Percentiles rank a stretch among this genome's conserved stretches.
phyloP scores from a whole-genome alignment of 1,284 basidiomycete species.

The Anthracocystis setariae region DNA sequence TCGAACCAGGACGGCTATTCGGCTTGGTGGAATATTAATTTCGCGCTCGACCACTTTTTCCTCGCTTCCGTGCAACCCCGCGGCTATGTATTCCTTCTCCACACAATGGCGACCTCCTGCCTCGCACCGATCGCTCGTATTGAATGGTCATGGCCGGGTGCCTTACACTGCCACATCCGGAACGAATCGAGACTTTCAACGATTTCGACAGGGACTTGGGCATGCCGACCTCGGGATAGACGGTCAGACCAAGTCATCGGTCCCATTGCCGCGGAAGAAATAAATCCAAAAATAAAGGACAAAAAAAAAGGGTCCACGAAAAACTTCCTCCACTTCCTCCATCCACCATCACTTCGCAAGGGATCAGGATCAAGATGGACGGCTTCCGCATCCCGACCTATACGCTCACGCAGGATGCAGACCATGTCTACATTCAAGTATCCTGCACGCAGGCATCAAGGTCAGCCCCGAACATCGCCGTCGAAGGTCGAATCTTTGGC shows the following conservation, averaged over 20 bases:
- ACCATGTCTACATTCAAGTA: constrained; percentile 16
- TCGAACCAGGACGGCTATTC: too few species aligned
- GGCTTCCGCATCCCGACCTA: constrained; percentile 35
- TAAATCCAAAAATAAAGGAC: not conserved
- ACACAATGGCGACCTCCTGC: too few species aligned
- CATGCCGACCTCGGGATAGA: too few species aligned
- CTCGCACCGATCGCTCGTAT: too few species aligned
- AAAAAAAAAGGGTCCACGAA: not conserved
- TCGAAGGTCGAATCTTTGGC: constrained; percentile 42
- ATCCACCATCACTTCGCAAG: not conserved
- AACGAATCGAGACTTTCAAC: too few species aligned
- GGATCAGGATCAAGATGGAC: constrained; percentile 15
- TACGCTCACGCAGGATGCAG: constrained; percentile 15
- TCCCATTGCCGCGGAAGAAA: not conserved
- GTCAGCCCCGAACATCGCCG: constrained; percentile 23
- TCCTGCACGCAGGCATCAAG: constrained; percentile 1
- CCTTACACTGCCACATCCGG: too few species aligned
- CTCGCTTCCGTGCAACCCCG: too few species aligned
- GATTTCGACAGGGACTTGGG: too few species aligned
- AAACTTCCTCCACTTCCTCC: not conserved
- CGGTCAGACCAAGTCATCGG: constrained; percentile 11
- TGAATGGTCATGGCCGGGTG: too few species aligned
- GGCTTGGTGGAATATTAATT: too few species aligned
- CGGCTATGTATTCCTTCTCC: too few species aligned
- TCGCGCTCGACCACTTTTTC: too few species aligned